Evolutionary conservation across 1,139 yeast species (phyloP), one percentile per base, ranked within the genome.

Genomic region (Candida tetrigidarum): DNA sequence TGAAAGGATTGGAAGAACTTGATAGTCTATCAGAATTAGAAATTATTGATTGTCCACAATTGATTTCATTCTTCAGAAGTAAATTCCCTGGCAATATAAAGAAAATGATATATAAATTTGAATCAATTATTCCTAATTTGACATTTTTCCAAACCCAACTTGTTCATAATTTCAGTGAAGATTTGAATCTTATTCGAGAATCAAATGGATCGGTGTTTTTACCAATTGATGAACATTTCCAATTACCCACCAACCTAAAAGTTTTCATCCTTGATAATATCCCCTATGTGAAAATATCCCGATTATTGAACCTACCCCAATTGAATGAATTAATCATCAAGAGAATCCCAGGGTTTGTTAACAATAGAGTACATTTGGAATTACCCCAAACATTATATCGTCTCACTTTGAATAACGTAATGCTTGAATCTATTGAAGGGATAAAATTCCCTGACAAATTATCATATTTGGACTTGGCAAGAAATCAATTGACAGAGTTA

Each of bases 21-120:
- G 8, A n/a, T 12, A 20, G 42, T 14, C 37, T 49, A 12, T 10
- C 11, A 23, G 11, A 18, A 16, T 43, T 49, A 38, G 39, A 37
- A 28, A 33, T 49, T 5, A 35, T 45, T 12, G 45, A 49, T 30
- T 49, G 50, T 43, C 50, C 47, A 3, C 18, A 37, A 19, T 41
- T 49, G 25, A 18, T 43, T 36, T 19, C 42, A 23, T 47, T 47
- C 36, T 41, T 49, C 26, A 41, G 41, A 11, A 35, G 37, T 4
- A 37, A 28, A 33, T 47, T 47, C 15, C 52, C 52, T 1, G 11
- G 14, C 7, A 39, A 27, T 9, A 43, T 49, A 25, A 38, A 23
- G 6, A 18, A 12, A 8, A 25, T 49, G 12, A 26, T 16, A 0
- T 45, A 36, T 36, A 35, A 33, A 23, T 33, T 38, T 26, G 27